These are phyloP conservation scores for Corymbia maculata DNA, from an alignment of 345 rosid genomes.

Conservation along the genomic window DNA sequence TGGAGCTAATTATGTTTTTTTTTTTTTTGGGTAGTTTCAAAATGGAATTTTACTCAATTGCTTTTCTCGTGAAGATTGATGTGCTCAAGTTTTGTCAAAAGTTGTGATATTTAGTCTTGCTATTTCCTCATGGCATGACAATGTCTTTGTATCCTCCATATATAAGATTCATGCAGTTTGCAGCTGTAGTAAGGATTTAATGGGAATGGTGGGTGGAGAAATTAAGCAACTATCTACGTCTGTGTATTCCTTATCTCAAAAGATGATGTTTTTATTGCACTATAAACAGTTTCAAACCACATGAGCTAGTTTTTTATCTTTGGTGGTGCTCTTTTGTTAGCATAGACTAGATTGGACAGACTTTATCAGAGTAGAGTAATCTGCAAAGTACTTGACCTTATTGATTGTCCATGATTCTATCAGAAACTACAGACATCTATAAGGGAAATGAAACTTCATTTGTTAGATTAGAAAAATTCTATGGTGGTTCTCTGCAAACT, in stretches of 20 bases:
- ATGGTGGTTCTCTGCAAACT: neutral
- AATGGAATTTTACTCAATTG: neutral
- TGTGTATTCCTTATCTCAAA: neutral
- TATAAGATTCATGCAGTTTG: neutral
- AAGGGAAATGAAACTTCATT: neutral
- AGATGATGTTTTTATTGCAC: neutral
- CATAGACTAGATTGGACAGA: neutral
- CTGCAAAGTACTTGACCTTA: neutral
- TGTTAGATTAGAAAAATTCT: neutral
- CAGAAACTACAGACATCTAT: neutral
- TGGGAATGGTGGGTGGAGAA: neutral
- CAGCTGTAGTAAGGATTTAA: neutral
- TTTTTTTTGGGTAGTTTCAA: neutral
- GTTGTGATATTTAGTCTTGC: neutral
- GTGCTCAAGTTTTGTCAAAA: neutral
- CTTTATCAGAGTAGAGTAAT: neutral
- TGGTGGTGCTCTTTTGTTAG: neutral
- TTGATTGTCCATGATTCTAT: neutral
- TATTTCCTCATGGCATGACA: neutral
- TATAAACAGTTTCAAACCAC: neutral
- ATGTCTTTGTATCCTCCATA: neutral
- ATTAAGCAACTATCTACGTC: neutral
- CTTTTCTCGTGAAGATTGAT: neutral
- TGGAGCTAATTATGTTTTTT: neutral
- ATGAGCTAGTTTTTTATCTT: neutral